Base-by-base conservation (phyloP, 1,139 yeast species). In the Blastobotrys arbuscula region DNA sequence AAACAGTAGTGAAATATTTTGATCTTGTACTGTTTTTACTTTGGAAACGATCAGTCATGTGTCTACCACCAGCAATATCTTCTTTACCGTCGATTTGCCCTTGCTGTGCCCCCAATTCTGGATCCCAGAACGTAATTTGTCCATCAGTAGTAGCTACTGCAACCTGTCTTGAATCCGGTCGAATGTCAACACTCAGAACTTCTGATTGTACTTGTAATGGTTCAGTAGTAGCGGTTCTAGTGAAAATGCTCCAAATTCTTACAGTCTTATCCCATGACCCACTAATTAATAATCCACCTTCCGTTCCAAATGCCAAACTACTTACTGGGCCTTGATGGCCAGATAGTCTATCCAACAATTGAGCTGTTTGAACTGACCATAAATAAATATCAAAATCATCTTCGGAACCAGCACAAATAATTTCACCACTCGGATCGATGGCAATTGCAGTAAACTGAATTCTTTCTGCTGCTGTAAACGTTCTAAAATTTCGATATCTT, bases 341-440 rank as follows among this genome's bases (percentile, higher is more conserved):
- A 4, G 92, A 73, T 45, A 92, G 73, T 20, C 87, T 77, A 62
- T 94, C 98, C 49, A 92, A 74, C 44, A 92, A 71, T 65, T 90
- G 97, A 1, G 95, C 85, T 0, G 97, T 90, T 70, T 92, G 98
- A 1, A 94, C 97, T 10, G 96, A 88, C 99, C 99, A 92, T 36
- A 92, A 86, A 63, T 85, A 90, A 49, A 92, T 85, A 55, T 87
- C 96, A 67, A 82, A 92, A 53, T 84, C 84, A 63, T 90, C 97
- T 45, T 83, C 75, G 4, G 97, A 86, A 2, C 97, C 97, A 1
- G 97, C 98, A 61, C 94, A 90, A 7, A 94, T 92, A 47, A 94
- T 82, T 67, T 94, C 98, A 24, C 97, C 98, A 65, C 96, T 85
- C 28, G 97, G 97, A 64, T 92, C 99, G 39, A 89, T 95, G 0